Evolutionary conservation across 306 rosid genomes (phyloP).

Genomic region (Corylus heterophylla): DNA sequence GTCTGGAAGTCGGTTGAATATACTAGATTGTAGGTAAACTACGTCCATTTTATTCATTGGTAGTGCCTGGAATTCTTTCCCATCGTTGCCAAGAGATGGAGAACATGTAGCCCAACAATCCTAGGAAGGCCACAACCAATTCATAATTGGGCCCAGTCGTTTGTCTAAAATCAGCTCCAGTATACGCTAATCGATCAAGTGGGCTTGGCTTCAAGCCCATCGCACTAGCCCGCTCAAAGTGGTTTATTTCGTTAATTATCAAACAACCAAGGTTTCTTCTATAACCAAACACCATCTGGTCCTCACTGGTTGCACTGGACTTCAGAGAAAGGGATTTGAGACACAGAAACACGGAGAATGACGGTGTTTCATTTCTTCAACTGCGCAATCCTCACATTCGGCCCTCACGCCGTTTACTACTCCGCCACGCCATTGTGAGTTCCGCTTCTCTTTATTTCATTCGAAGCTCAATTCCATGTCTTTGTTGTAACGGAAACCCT

Average conservation of each 20-base stretch:
- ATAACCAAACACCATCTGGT: not conserved
- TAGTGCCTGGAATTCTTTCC: no score
- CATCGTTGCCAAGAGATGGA: no score
- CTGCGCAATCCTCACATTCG: constrained; percentile 97
- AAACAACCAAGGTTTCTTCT: not conserved
- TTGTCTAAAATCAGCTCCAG: no score
- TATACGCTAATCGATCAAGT: not conserved
- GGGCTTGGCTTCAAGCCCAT: not conserved
- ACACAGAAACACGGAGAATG: constrained; percentile 39
- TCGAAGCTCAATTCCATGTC: not conserved
- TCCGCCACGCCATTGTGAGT: constrained; percentile 91
- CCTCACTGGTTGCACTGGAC: not conserved
- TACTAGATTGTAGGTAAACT: no score
- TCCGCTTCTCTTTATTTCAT: not conserved
- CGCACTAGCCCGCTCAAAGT: not conserved
- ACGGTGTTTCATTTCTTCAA: constrained; percentile 96
- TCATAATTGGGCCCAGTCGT: not conserved
- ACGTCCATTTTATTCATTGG: no score
- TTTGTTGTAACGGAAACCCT: not conserved
- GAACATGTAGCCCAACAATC: not conserved
- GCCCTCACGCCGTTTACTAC: constrained; percentile 97
- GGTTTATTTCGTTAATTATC: not conserved
- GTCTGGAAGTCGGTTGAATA: no score
- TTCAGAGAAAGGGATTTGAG: not conserved
- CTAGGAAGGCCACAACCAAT: not conserved